Percentiles rank a stretch among this genome's conserved stretches.
phyloP scores from a whole-genome alignment of 2,329 filamentous ascomycete species.

The Calonectria pseudoreteaudii region DNA sequence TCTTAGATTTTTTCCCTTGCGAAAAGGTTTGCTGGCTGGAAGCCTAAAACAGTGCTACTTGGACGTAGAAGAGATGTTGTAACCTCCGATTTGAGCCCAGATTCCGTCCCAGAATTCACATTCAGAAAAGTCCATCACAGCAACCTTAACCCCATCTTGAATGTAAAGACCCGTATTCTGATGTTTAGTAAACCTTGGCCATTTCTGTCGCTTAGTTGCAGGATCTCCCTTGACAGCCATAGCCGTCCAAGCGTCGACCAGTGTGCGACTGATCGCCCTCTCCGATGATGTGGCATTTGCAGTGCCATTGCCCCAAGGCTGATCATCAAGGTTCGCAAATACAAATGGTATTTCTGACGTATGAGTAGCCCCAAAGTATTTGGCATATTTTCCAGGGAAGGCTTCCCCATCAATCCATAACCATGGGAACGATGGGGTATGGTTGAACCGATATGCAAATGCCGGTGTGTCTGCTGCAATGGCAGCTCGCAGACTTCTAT shows the following conservation, averaged over 20 bases:
- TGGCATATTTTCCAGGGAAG: slow-evolving; percentile 13
- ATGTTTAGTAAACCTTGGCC: slow-evolving; percentile 21
- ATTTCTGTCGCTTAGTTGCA: slow-evolving; percentile 15
- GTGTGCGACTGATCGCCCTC: slow-evolving; percentile 17
- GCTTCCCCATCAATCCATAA: slow-evolving; percentile 11
- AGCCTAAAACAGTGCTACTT: not conserved
- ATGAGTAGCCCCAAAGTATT: slow-evolving; percentile 28
- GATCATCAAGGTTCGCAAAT: slow-evolving; percentile 31
- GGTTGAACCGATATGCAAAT: slow-evolving; percentile 32
- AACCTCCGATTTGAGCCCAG: slow-evolving; percentile 24
- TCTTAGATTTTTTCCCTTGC: not conserved
- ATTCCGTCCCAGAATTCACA: slow-evolving; percentile 36
- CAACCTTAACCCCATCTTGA: not conserved
- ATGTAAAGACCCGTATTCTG: not conserved
- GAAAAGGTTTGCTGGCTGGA: not conserved
- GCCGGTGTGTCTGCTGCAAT: slow-evolving; percentile 12
- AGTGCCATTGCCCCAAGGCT: slow-evolving; percentile 29
- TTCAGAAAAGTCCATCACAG: slow-evolving; percentile 25
- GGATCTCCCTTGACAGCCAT: slow-evolving; percentile 28
- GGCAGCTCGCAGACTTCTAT: slow-evolving; percentile 25
- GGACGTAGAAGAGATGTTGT: not conserved
- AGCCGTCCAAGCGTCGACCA: slow-evolving; percentile 29
- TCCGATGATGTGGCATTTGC: slow-evolving; percentile 24
- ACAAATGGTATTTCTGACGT: slow-evolving; percentile 31
- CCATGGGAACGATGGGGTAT: slow-evolving; percentile 31